phyloP scores from a whole-genome alignment of 345 rosid species.

The Gossypium australe region DNA sequence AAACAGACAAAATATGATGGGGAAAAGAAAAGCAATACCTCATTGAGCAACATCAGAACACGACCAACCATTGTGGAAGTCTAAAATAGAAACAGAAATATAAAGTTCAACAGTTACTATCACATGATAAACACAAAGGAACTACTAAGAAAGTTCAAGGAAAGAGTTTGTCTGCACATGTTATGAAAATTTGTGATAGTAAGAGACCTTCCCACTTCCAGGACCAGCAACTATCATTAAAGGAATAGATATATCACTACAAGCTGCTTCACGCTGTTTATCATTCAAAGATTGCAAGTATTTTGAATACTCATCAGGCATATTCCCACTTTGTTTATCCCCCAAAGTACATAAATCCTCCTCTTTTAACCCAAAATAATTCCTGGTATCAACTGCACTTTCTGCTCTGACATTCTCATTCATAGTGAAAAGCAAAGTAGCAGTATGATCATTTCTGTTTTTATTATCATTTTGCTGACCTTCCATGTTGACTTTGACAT shows the following conservation, averaged over 20 bases:
- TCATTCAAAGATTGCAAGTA: constrained; percentile 71
- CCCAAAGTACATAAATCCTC: constrained; percentile 25
- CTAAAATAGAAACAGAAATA: constrained; percentile 35
- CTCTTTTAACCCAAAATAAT: constrained; percentile 15
- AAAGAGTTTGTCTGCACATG: neutral
- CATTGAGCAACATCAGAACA: constrained; percentile 57
- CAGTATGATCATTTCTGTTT: constrained; percentile 12
- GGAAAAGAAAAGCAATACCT: constrained; percentile 42
- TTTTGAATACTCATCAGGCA: constrained; percentile 58
- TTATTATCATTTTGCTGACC: constrained; percentile 19
- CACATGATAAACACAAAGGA: constrained; percentile 1
- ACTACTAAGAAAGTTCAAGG: neutral
- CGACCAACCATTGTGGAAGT: constrained; percentile 99
- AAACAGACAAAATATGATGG: neutral
- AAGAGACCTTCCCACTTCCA: constrained; percentile 91
- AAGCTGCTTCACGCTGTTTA: constrained; percentile 83
- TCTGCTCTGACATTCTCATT: constrained; percentile 8
- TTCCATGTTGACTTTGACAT: constrained; percentile 14
- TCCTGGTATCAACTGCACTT: neutral
- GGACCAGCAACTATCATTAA: constrained; percentile 96
- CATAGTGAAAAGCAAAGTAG: constrained; percentile 13
- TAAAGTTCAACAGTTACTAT: constrained; percentile 17
- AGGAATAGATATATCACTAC: constrained; percentile 62
- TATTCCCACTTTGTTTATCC: constrained; percentile 23
- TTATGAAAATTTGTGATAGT: neutral